phyloP scores from a whole-genome alignment of 2,329 filamentous ascomycete species.

The Colletotrichum liriopes region DNA sequence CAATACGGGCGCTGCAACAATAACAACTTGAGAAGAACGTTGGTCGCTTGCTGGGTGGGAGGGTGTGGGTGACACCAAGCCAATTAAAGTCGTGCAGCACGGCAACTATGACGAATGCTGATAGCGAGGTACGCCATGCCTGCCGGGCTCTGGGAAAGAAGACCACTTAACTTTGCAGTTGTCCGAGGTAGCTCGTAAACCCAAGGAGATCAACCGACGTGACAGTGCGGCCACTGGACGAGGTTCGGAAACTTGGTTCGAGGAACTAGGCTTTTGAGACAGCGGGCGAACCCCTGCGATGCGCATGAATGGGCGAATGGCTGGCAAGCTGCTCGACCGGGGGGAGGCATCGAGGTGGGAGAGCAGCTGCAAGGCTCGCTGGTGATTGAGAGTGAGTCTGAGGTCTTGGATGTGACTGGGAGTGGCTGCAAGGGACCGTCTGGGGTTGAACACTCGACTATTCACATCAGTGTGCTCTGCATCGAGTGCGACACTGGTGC shows the following conservation, averaged over 20 bases:
- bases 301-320: slow-evolving; percentile 32
- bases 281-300: slow-evolving; percentile 22
- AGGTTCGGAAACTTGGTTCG: slow-evolving; percentile 15
- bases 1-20: slow-evolving; percentile 15
- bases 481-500: not conserved
- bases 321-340: slow-evolving; percentile 20
- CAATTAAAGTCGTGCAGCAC: slow-evolving; percentile 21
- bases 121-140: slow-evolving; percentile 17
- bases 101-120: slow-evolving; percentile 23
- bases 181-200: slow-evolving; percentile 17
- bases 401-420: slow-evolving; percentile 10
- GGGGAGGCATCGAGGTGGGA: slow-evolving; percentile 12
- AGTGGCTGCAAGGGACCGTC: slow-evolving; percentile 40
- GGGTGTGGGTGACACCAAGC: slow-evolving; percentile 10
- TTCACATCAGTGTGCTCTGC: not conserved
- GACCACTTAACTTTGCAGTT: not conserved
- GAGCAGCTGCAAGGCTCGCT: not conserved
- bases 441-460: slow-evolving; percentile 29
- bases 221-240: slow-evolving; percentile 13
- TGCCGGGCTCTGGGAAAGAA: not conserved
- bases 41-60: not conserved
- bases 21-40: slow-evolving; percentile 26
- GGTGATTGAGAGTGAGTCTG: slow-evolving; percentile 2
- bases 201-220: slow-evolving; percentile 5
- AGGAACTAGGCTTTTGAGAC: slow-evolving; percentile 14